These are phyloP conservation scores for Rhodotorula toruloides DNA, from an alignment of 768 basidiomycete genomes.

Conservation along the genomic window DNA sequence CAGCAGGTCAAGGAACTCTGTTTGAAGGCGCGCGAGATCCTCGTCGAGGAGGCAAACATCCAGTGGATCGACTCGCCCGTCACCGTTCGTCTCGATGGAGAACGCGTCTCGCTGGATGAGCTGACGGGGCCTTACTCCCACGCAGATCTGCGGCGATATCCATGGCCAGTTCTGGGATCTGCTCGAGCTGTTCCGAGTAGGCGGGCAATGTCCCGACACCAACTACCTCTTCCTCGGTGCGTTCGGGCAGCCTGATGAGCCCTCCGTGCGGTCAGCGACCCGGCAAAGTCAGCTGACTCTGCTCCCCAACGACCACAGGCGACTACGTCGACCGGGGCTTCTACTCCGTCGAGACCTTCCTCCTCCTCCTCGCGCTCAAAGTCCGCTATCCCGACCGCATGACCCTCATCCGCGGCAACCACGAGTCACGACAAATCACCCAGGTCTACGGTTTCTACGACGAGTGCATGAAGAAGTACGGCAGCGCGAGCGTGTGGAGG, in stretches of 20 bases:
- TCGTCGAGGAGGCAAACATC: constrained; percentile 85
- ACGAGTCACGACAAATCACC: constrained; percentile 94
- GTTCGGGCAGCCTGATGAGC: constrained; percentile 1
- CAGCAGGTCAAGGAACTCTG: constrained; percentile 92
- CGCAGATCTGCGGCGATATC: constrained; percentile 68
- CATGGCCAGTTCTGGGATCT: constrained; percentile 98
- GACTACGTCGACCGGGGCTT: constrained; percentile 98
- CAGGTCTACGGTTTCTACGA: constrained; percentile 63
- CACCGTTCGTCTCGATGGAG: constrained; percentile 56
- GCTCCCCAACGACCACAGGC: constrained; percentile 53
- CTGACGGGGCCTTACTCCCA: not conserved
- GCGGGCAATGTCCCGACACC: constrained; percentile 48
- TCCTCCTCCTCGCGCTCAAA: constrained; percentile 88
- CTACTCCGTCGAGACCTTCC: constrained; percentile 93
- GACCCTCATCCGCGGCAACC: constrained; percentile 93
- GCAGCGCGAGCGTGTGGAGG: constrained; percentile 87
- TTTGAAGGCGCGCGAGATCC: constrained; percentile 78
- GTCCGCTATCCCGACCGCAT: constrained; percentile 94
- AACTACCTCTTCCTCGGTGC: constrained; percentile 55
- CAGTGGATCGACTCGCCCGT: constrained; percentile 93
- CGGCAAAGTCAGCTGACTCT: no score
- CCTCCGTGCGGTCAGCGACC: no score
- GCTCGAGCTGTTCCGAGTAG: constrained; percentile 58
- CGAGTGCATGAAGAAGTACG: constrained; percentile 95
- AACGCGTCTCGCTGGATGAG: not conserved